These are phyloP conservation scores for Annulohypoxylon bovei DNA, from an alignment of 495 filamentous ascomycete species.

Conservation along the genomic window DNA sequence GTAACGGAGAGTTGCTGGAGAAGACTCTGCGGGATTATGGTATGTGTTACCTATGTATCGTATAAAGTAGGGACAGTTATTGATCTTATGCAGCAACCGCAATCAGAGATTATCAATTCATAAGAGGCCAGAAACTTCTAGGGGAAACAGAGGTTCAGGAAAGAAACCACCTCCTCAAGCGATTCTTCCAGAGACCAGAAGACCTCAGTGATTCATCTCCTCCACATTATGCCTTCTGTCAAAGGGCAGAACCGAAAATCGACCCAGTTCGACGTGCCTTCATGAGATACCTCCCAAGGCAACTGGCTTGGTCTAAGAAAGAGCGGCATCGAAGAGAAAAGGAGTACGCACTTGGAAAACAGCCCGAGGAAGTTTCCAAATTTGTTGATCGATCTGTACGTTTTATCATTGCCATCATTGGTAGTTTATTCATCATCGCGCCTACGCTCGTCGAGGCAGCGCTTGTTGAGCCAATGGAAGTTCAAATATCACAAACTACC, in stretches of 20 bases:
- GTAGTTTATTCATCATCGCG: neutral
- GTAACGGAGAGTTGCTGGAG: neutral
- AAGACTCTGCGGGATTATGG: neutral
- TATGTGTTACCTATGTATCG: neutral
- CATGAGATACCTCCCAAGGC: neutral
- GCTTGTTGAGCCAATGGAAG: neutral
- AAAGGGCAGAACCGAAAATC: neutral
- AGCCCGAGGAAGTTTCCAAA: neutral
- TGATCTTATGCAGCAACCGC: neutral
- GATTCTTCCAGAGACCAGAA: neutral
- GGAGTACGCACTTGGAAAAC: neutral
- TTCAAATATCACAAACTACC: neutral
- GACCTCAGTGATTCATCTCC: neutral
- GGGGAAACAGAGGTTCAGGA: neutral
- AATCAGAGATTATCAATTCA: slow-evolving; percentile 1
- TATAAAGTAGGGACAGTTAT: neutral
- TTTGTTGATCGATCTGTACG: neutral
- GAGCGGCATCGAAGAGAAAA: neutral
- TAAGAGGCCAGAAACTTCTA: neutral
- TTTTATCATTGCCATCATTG: neutral
- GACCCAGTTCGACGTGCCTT: neutral
- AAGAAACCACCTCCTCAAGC: neutral
- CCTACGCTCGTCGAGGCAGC: neutral
- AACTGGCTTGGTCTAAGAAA: neutral
- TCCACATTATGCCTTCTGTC: neutral